Evolutionary conservation across 2,329 filamentous ascomycete species (phyloP).

Genomic region (Saccharata proteae): DNA sequence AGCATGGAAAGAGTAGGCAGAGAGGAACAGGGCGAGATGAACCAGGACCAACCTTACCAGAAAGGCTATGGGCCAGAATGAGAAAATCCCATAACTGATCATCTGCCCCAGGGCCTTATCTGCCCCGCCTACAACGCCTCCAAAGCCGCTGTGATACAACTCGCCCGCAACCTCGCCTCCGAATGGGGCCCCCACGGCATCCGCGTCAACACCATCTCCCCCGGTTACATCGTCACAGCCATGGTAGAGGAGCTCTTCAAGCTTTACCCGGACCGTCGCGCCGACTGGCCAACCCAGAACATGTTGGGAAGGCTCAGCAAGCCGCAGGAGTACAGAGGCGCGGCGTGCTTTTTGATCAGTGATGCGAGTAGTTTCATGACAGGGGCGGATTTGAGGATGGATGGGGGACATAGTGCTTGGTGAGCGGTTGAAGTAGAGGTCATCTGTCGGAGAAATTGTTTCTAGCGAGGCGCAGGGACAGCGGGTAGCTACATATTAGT

Average conservation of each 20-base stretch:
- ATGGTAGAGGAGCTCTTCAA: conserved; percentile 77
- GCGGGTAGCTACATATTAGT: too few relatives aligned
- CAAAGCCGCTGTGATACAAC: conserved; percentile 62
- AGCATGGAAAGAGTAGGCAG: too few relatives aligned
- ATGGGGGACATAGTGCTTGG: conserved; percentile 27
- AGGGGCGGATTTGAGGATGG: conserved; percentile 25
- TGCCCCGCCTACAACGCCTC: conserved; percentile 63
- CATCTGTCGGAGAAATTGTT: too few relatives aligned
- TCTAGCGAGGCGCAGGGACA: too few relatives aligned
- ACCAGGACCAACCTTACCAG: too few relatives aligned
- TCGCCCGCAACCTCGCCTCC: conserved; percentile 55
- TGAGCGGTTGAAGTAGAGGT: too few relatives aligned
- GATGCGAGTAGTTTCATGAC: conserved; percentile 31
- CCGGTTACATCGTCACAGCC: conserved; percentile 67
- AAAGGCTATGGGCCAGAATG: not conserved
- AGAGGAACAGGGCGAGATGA: too few relatives aligned
- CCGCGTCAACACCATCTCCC: conserved; percentile 69
- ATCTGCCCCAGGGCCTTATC: conserved; percentile 47
- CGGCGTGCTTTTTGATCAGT: conserved; percentile 26
- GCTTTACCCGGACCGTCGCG: conserved; percentile 52
- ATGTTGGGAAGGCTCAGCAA: conserved; percentile 49
- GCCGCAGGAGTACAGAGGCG: conserved; percentile 25
- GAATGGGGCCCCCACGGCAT: conserved; percentile 66
- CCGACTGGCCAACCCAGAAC: conserved; percentile 72
- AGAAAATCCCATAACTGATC: conserved; percentile 9